Conservation (phyloP, 2,329 filamentous ascomycete species). For the Trichoderma sp. region DNA sequence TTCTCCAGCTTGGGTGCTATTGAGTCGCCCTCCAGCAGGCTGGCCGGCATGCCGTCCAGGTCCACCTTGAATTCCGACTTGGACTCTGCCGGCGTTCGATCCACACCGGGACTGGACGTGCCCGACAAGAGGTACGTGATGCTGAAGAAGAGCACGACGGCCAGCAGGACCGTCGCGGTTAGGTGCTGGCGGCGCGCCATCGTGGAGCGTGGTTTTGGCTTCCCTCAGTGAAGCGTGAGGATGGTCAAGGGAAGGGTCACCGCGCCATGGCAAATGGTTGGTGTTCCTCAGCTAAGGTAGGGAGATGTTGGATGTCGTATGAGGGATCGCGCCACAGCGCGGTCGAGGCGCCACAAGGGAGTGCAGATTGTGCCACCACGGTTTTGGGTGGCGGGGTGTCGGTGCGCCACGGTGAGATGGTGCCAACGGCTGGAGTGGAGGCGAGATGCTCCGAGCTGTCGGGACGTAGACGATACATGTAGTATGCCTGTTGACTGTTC, state of each 20-base stretch:
- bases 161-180: conserved; percentile 56
- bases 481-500: no score
- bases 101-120: conserved; percentile 19
- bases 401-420: neutral
- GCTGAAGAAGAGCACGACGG: conserved; percentile 58
- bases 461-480: no score
- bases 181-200: conserved; percentile 60
- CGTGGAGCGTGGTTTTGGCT: conserved; percentile 32
- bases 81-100: conserved; percentile 29
- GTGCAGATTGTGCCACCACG: conserved; percentile 7
- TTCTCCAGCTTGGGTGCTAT: conserved; percentile 84
- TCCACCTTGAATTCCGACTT: conserved; percentile 43
- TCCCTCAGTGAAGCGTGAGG: neutral
- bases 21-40: conserved; percentile 65
- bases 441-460: no score
- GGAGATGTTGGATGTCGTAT: conserved; percentile 17
- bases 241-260: neutral
- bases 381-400: conserved; percentile 4
- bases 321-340: conserved; percentile 22
- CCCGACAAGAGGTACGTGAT: conserved; percentile 63
- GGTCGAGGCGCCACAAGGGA: conserved; percentile 20
- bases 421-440: no score
- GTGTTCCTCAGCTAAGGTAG: neutral
- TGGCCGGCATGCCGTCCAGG: conserved; percentile 48
- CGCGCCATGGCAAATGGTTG: conserved; percentile 4